Evolutionary conservation across 805 yeast species (phyloP), one percentile per base, ranked within the genome.

Genomic region (Lipomyces yamadae): DNA sequence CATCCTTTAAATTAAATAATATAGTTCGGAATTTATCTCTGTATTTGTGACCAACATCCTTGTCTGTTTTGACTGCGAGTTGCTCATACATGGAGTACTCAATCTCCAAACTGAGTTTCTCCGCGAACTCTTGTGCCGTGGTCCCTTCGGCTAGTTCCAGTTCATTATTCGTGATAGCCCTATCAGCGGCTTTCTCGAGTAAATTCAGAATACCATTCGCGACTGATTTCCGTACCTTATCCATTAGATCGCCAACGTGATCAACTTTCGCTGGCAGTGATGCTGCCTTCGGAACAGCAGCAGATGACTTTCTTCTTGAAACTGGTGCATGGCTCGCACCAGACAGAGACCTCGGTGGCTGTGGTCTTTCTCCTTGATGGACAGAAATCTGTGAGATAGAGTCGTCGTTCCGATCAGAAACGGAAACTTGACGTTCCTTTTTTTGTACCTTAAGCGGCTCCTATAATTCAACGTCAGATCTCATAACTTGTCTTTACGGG

Each of bases 1-100:
- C 76, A 72, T 83, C 88, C 73, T 80, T 81, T 65, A 86, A 80
- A 76, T 87, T 88, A 75, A 86, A 87, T 75, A 84, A 81, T 64
- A 88, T 81, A 60, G 89, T 82, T 76, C 97, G 80, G 73, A 89
- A 85, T 78, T 88, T 86, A 71, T 86, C 90, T 60, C 89, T 81
- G 78, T 93, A 90, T 71, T 82, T 78, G 54, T 76, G 72, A 7
- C 81, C 81, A 8, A 77, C 80, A 56, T 77, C 81, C 60, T 66
- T 67, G 67, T 74, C 76, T 45, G 63, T 60, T 34, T 71, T 69
- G 7, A 60, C 54, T 50, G 83, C 81, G 58, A 79, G 77, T 69
- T 78, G 70, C 13, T 76, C 76, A 71, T 75, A 83, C 24, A 88
- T 77, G 2, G 84, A 85, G 15, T 75, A 71, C 76, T 89, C 92